Evolutionary conservation across 108 stramenopile genomes (phyloP).

Genomic region (Nannochloropsis gaditana): DNA sequence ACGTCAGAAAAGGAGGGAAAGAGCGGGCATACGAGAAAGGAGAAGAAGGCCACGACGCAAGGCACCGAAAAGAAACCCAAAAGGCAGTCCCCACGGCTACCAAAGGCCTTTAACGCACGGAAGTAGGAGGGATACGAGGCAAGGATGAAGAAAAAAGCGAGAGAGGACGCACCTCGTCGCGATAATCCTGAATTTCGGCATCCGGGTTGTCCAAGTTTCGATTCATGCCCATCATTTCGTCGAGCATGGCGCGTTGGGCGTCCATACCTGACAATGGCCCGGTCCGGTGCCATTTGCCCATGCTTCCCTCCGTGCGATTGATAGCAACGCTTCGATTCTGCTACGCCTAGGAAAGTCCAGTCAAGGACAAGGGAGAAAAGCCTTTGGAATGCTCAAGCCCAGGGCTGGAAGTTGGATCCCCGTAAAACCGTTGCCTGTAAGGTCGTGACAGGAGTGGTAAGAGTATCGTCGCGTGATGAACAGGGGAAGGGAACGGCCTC

Average conservation of each 20-base stretch:
- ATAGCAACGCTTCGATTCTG: too few relatives aligned
- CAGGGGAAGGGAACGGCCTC: too few relatives aligned
- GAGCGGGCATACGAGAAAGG: background rate
- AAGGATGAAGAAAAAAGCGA: background rate
- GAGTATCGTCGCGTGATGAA: too few relatives aligned
- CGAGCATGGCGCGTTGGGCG: slow-evolving; percentile 34
- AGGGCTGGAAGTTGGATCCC: too few relatives aligned
- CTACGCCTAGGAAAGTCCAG: too few relatives aligned
- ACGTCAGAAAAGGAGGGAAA: background rate
- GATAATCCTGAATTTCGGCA: slow-evolving; percentile 47
- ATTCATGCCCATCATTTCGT: slow-evolving; percentile 56
- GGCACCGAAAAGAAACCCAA: background rate
- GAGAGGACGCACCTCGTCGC: slow-evolving; percentile 44
- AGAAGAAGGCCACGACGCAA: background rate
- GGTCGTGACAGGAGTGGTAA: too few relatives aligned
- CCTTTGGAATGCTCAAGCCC: too few relatives aligned
- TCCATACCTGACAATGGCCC: slow-evolving; percentile 26
- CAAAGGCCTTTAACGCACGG: background rate
- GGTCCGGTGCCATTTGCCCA: slow-evolving; percentile 27
- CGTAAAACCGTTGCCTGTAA: too few relatives aligned
- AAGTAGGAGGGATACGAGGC: background rate
- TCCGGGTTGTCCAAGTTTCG: slow-evolving; percentile 51
- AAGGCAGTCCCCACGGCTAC: background rate
- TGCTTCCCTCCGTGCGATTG: background rate
- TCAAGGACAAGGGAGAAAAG: too few relatives aligned